Base-by-base conservation (phyloP, 2,329 filamentous ascomycete genomes). In the Annulohypoxylon truncatum region DNA sequence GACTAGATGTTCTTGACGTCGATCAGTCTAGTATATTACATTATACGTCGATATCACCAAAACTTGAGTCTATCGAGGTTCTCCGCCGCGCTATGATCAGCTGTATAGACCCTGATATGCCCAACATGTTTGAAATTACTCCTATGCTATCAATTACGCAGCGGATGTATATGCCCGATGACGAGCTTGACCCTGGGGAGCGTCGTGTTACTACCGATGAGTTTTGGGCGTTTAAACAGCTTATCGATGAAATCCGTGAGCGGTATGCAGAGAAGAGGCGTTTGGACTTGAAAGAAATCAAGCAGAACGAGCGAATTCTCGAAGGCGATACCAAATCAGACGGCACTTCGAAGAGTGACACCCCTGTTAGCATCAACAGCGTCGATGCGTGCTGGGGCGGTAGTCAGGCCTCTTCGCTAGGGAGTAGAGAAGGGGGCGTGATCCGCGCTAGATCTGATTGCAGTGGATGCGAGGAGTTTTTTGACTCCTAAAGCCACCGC, bases 401-500 rank as follows among this genome's bases (percentile, higher is more conserved):
- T 15, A 35, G 33, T 5, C 33, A n/a, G 33, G 5, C 13, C 12
- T n/a, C 10, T 35, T n/a, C 13, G 31, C 6, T 35, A 13, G 31
- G 12, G 10, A n/a, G 31, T 12, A 13, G 31, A n/a, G 31, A 35
- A 35, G 31, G 31, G 2, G 31, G 31, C 12, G 12, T 35, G 12
- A n/a, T 35, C 10, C 12, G 33, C 5, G 33, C 33, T 15, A 35
- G 33, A 2, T 35, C 33, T 5, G 33, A 35, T 35, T 13, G 13
- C 10, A n/a, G 33, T 3, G 33, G 13, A 5, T 35, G 2, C 12
- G 33, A 35, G 9, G 33, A 35, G 13, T 35, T 15, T n/a, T 35
- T 35, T 15, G 33, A 35, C 10, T 3, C 31, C 31, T 35, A 2
- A n/a, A 35, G 12, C 29, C 10, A 69, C 47, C 73, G 77, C n/a